phyloP scores from a whole-genome alignment of 73 alveolate species.

The Stentor coeruleus region DNA sequence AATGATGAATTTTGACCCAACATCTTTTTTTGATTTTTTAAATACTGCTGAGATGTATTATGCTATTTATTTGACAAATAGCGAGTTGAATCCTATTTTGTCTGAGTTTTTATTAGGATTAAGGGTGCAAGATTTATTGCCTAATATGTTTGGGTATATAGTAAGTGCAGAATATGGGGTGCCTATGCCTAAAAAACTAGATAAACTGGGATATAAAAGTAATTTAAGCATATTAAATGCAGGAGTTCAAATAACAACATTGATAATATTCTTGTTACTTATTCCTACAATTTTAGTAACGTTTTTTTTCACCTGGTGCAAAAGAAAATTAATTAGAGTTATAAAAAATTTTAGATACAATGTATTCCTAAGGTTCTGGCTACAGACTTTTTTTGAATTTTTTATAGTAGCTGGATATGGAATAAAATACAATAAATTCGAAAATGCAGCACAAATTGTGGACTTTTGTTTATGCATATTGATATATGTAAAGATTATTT shows the following conservation, averaged over 20 bases:
- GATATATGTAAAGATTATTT: neutral
- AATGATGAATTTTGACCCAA: neutral
- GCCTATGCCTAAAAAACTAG: neutral
- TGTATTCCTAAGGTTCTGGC: neutral
- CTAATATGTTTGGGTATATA: neutral
- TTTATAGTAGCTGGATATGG: neutral
- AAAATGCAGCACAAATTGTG: neutral
- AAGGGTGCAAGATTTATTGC: neutral
- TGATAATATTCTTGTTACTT: neutral
- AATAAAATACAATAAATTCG: neutral
- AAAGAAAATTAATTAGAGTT: too few species aligned
- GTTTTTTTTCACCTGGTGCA: neutral
- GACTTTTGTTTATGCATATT: neutral
- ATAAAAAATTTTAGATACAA: neutral
- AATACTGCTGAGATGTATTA: neutral
- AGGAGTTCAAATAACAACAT: neutral
- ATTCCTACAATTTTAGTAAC: neutral
- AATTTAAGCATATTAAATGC: neutral
- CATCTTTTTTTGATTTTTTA: neutral
- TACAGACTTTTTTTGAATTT: neutral
- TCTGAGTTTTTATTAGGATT: neutral
- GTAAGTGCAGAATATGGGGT: neutral
- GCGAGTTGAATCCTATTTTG: neutral
- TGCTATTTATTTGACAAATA: neutral
- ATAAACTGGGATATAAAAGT: neutral